Conservation (phyloP, 805 yeast genomes). For the Yarrowia divulgata region DNA sequence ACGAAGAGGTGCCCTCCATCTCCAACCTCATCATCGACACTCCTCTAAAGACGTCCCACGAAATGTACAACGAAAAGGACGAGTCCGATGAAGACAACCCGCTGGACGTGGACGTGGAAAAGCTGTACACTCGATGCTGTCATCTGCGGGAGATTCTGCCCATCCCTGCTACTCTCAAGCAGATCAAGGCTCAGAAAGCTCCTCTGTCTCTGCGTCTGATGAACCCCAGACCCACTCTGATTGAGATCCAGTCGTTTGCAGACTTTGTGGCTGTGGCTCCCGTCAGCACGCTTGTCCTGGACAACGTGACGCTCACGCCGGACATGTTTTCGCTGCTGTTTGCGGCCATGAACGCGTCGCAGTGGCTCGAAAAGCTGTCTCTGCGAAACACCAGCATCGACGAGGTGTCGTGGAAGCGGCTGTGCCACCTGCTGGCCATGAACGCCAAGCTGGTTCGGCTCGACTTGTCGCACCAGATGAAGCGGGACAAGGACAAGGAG, state of each 20-base stretch:
- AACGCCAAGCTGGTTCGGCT: slow-evolving; percentile 62
- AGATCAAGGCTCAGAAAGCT: slow-evolving; percentile 75
- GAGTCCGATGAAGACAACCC: slow-evolving; percentile 32
- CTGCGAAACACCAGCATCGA: slow-evolving; percentile 80
- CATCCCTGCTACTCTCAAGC: slow-evolving; percentile 85
- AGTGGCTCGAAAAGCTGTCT: slow-evolving; percentile 72
- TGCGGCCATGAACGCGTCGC: slow-evolving; percentile 70
- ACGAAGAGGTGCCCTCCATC: slow-evolving; percentile 29
- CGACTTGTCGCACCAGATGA: slow-evolving; percentile 71
- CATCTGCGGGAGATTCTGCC: slow-evolving; percentile 91
- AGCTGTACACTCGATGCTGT: slow-evolving; percentile 87
- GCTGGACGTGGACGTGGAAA: slow-evolving; percentile 31
- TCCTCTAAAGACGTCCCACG: slow-evolving; percentile 34
- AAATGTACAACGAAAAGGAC: slow-evolving; percentile 26
- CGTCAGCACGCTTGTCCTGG: slow-evolving; percentile 73
- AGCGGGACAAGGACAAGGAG: slow-evolving; percentile 28
- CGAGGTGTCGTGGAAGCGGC: slow-evolving; percentile 74
- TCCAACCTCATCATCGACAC: slow-evolving; percentile 37
- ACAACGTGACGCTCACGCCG: slow-evolving; percentile 74
- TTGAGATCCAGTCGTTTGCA: slow-evolving; percentile 85
- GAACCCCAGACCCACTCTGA: slow-evolving; percentile 88
- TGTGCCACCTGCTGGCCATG: slow-evolving; percentile 76
- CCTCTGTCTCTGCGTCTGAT: slow-evolving; percentile 76
- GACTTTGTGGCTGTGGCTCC: slow-evolving; percentile 91
- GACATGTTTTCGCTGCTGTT: slow-evolving; percentile 81